Base-by-base conservation (phyloP, 1,284 basidiomycete genomes). In the Apiotrichum veenhuisii region DNA sequence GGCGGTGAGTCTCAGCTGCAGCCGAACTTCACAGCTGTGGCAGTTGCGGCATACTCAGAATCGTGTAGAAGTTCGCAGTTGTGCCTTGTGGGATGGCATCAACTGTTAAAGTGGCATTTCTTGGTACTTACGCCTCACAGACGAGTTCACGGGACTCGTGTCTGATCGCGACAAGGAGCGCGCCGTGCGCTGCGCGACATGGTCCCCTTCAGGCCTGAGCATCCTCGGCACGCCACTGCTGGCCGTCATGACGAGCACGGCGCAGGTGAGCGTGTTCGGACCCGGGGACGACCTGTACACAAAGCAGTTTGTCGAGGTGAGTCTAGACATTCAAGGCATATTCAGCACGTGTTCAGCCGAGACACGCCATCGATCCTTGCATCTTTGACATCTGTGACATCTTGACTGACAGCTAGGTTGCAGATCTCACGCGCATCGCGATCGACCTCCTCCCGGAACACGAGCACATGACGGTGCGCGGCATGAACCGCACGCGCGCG, bases 121-220 rank as follows among this genome's bases (percentile, higher is more conserved):
- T n/a, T n/a, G n/a, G n/a, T n/a, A n/a, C n/a, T n/a, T n/a, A n/a
- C n/a, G n/a, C n/a, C n/a, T n/a, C n/a, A n/a, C n/a, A 73, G 70
- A 72, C 33, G 68, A 69, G 54, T 54, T 52, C 12, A 66, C 55
- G 4, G 62, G 59, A 9, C 42, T 68, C 2, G 15, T 68, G 2
- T 46, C 50, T 1, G 65, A 69, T n/a, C 43, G 52, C 1, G 65
- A 69, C n/a, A 66, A 61, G 26, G 68, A 70, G 23, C 42, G 62
- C 3, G 48, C 54, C 15, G 53, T 66, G 2, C 60, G 65, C 47
- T 44, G 58, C 15, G 70, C 69, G 12, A 57, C 67, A 1, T 76
- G 74, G 74, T 73, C 71, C 7, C 71, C 74, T 0, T 69, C 72
- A 0, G 71, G 69, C 4, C 38, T 76, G 18, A 40, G 37, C 20